Conservation (phyloP, 2,329 filamentous ascomycete species). For the Neofusicoccum ribis region DNA sequence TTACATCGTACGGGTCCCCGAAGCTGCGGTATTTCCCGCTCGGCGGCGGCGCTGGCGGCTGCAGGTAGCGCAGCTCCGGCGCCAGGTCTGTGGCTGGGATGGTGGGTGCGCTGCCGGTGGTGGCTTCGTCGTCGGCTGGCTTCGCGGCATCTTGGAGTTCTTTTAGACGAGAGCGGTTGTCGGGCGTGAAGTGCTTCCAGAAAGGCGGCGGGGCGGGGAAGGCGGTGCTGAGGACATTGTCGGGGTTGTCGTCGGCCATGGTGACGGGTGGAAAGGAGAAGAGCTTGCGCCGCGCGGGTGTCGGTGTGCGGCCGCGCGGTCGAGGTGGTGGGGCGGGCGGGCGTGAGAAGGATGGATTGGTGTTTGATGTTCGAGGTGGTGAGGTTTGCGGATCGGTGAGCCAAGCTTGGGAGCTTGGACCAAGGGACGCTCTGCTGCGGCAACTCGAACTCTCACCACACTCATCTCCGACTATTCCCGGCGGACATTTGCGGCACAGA, state of each 20-base stretch:
- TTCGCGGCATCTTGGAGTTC: slow-evolving; percentile 43
- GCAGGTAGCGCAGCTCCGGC: slow-evolving; percentile 70
- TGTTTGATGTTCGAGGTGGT: background rate
- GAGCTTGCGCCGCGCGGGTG: background rate
- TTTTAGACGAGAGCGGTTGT: slow-evolving; percentile 65
- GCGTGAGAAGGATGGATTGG: background rate
- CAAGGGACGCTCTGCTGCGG: background rate
- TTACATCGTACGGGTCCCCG: slow-evolving; percentile 42
- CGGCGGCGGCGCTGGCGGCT: slow-evolving; percentile 75
- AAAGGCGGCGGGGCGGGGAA: slow-evolving; percentile 89
- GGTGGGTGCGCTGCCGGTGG: background rate
- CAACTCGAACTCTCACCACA: background rate
- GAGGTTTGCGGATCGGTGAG: too few relatives aligned
- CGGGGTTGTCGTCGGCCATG: slow-evolving; percentile 62
- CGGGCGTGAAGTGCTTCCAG: slow-evolving; percentile 81
- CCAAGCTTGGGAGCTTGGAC: slow-evolving; percentile 17
- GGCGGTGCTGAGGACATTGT: slow-evolving; percentile 54
- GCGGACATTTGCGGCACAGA: background rate
- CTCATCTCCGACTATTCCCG: background rate
- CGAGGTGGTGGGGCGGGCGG: background rate
- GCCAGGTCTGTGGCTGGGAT: slow-evolving; percentile 54
- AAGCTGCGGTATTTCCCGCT: slow-evolving; percentile 74
- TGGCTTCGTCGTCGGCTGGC: slow-evolving; percentile 30
- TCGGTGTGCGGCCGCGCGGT: background rate
- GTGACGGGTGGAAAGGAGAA: background rate